Conservation (phyloP, 208 protist genomes). For the Acanthamoeba royreba region DNA sequence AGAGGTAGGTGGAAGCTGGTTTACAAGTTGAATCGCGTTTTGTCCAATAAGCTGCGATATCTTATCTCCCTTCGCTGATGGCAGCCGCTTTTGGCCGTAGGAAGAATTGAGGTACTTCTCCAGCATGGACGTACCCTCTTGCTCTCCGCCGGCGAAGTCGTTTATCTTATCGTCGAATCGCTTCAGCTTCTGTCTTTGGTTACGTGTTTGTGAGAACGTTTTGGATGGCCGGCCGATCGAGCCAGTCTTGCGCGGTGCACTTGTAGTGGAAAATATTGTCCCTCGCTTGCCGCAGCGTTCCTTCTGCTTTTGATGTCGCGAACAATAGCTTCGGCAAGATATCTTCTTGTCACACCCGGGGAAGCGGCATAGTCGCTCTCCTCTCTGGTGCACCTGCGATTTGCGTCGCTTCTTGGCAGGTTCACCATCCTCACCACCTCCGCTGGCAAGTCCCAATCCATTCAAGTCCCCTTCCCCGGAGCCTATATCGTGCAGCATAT, state of each 20-base stretch:
- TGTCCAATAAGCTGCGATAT: not conserved
- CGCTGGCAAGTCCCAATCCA: too few relatives aligned
- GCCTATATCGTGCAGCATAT: too few relatives aligned
- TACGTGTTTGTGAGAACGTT: not conserved
- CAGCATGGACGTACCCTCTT: not conserved
- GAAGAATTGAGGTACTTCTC: conserved; percentile 27
- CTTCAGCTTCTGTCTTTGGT: conserved; percentile 13
- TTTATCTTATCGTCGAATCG: conserved; percentile 6
- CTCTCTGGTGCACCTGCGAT: not conserved
- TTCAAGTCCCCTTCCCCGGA: too few relatives aligned
- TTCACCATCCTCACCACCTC: not conserved
- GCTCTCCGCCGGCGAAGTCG: not conserved
- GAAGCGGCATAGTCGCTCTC: not conserved
- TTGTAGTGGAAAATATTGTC: not conserved
- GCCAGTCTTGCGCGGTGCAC: not conserved
- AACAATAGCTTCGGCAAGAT: not conserved
- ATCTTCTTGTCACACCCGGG: conserved; percentile 1
- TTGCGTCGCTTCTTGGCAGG: not conserved
- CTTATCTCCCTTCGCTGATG: not conserved
- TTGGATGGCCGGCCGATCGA: not conserved
- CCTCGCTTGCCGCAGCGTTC: not conserved
- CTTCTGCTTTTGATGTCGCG: conserved; percentile 3
- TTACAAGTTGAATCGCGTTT: not conserved
- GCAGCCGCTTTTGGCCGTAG: not conserved
- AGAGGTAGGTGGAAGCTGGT: not conserved